Percentiles rank a stretch among this genome's conserved stretches.
phyloP scores from a whole-genome alignment of 495 filamentous ascomycete species.

The Aspergillus nidulans region DNA sequence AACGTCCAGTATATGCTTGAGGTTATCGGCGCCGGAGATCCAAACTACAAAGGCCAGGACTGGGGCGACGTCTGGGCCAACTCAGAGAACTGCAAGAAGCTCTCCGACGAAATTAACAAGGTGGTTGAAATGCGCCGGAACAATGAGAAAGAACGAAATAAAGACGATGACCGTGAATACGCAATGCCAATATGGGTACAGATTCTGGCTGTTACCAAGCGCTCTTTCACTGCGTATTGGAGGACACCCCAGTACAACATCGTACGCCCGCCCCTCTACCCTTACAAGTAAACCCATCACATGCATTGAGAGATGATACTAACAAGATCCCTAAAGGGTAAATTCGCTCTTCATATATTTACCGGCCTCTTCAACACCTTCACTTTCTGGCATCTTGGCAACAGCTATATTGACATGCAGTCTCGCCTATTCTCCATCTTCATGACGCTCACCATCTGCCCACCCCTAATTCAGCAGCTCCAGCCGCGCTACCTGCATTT shows the following conservation, averaged over 20 bases:
- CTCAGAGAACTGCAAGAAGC: constrained; percentile 39
- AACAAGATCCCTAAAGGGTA: constrained; percentile 34
- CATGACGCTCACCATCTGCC: constrained; percentile 63
- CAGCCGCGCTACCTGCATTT: constrained; percentile 47
- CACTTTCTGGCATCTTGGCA: constrained; percentile 59
- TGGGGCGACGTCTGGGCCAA: constrained; percentile 58
- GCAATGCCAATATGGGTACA: constrained; percentile 56
- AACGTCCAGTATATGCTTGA: constrained; percentile 56
- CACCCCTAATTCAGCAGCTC: constrained; percentile 58
- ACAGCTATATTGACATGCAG: constrained; percentile 58
- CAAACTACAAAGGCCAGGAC: constrained; percentile 57
- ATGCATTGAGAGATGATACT: too few relatives aligned
- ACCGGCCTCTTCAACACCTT: constrained; percentile 64
- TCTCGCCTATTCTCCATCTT: constrained; percentile 66
- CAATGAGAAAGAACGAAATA: constrained; percentile 26
- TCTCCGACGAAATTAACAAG: constrained; percentile 43
- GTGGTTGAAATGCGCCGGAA: constrained; percentile 36
- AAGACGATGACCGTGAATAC: constrained; percentile 49
- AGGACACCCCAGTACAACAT: constrained; percentile 55
- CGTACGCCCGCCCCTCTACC: constrained; percentile 20
- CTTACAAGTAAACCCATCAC: background rate
- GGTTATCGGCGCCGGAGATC: constrained; percentile 60
- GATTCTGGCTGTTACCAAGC: constrained; percentile 42
- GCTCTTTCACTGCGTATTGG: constrained; percentile 58
- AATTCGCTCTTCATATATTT: constrained; percentile 59